A percentile compares a stretch with the other conserved stretches of the same genome.
Evolutionary conservation across 2,329 filamentous ascomycete genomes (phyloP).

Genomic region (Colletotrichum magnum): DNA sequence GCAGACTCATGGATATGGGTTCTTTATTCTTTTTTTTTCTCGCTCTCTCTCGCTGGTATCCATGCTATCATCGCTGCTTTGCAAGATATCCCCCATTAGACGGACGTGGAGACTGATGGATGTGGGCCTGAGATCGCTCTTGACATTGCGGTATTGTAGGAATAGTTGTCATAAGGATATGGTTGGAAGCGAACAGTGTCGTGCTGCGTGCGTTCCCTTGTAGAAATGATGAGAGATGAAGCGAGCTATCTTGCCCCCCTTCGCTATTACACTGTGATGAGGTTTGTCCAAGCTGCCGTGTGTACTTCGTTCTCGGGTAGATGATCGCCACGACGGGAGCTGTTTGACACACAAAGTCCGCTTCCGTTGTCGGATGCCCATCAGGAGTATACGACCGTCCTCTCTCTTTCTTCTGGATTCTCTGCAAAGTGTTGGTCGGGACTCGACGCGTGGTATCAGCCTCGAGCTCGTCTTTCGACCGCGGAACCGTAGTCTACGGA

Average conservation of each 20-base stretch:
- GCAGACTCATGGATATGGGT: conserved; percentile 4
- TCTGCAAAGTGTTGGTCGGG: too few relatives aligned
- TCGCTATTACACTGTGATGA: too few relatives aligned
- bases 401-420: too few relatives aligned
- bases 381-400: too few relatives aligned
- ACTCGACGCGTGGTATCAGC: too few relatives aligned
- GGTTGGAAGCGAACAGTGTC: neutral
- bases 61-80: neutral
- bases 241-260: neutral
- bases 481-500: too few relatives aligned
- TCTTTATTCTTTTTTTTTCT: neutral
- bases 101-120: conserved; percentile 2
- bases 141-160: conserved; percentile 4
- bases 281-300: too few relatives aligned
- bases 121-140: neutral
- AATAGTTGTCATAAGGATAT: conserved; percentile 10
- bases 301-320: too few relatives aligned
- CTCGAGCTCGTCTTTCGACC: too few relatives aligned
- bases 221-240: conserved; percentile 5
- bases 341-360: too few relatives aligned
- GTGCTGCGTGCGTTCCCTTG: neutral
- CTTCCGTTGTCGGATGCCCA: too few relatives aligned
- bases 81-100: conserved; percentile 4
- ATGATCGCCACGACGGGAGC: too few relatives aligned
- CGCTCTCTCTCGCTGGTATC: neutral